phyloP scores from a whole-genome alignment of 75 land plant species.

The Isoetes taiwanensis region DNA sequence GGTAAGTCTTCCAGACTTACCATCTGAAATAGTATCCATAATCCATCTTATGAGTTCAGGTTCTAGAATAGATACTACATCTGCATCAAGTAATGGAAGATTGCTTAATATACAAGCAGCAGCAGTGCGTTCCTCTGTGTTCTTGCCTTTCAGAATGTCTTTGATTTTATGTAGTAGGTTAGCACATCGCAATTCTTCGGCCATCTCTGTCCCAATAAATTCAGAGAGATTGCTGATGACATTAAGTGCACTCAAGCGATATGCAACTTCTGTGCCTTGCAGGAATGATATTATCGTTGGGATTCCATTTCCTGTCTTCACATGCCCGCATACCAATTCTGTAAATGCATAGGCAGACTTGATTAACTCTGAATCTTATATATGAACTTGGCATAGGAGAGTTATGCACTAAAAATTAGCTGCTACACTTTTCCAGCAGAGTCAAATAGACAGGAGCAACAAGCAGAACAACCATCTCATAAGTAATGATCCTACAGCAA shows the following conservation, averaged over 20 bases:
- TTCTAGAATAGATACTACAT: constrained; percentile 28
- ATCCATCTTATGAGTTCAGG: constrained; percentile 27
- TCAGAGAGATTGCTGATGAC: constrained; percentile 31
- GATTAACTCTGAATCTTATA: too few relatives aligned
- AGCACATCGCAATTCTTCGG: constrained; percentile 18
- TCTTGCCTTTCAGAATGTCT: constrained; percentile 22
- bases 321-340: constrained; percentile 29
- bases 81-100: constrained; percentile 28
- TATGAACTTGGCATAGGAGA: too few relatives aligned
- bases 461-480: neutral
- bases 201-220: constrained; percentile 23
- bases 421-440: neutral
- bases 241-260: constrained; percentile 25
- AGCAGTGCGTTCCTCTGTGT: constrained; percentile 24
- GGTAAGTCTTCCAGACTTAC: constrained; percentile 4
- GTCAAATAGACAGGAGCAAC: neutral
- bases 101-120: constrained; percentile 40
- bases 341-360: too few relatives aligned
- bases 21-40: constrained; percentile 18
- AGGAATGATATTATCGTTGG: constrained; percentile 18
- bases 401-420: neutral
- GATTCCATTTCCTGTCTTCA: constrained; percentile 31
- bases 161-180: constrained; percentile 22
- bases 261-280: constrained; percentile 22
- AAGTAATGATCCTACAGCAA: neutral